Evolutionary conservation across 768 basidiomycete genomes (phyloP).

Genomic region (Tephrocybe sp.): DNA sequence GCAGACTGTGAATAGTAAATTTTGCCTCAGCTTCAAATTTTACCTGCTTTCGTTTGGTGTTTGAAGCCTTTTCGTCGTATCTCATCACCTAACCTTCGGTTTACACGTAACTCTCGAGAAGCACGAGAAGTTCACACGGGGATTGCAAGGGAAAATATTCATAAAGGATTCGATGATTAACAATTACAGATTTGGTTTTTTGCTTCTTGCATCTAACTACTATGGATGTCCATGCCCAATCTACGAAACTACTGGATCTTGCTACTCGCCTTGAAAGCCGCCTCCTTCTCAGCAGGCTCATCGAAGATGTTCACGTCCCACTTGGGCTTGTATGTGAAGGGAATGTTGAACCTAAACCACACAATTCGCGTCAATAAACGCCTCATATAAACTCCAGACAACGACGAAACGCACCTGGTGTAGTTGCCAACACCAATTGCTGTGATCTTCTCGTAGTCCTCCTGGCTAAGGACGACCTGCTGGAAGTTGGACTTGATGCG

Average conservation of each 20-base stretch:
- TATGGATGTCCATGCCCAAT: not conserved
- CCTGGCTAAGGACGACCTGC: slow-evolving; percentile 64
- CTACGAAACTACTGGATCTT: slow-evolving; percentile 24
- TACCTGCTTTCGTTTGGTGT: too few species aligned
- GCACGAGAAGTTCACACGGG: too few species aligned
- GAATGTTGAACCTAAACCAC: slow-evolving; percentile 58
- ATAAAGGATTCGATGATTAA: slow-evolving; percentile 11
- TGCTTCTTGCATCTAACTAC: not conserved
- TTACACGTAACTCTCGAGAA: too few species aligned
- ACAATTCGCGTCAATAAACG: not conserved
- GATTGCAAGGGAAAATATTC: too few species aligned
- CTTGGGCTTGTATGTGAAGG: slow-evolving; percentile 52
- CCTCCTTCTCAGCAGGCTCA: slow-evolving; percentile 55
- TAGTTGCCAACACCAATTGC: slow-evolving; percentile 49
- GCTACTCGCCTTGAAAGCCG: slow-evolving; percentile 26
- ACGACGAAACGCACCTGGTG: slow-evolving; percentile 35
- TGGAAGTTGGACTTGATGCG: slow-evolving; percentile 79
- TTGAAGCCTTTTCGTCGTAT: too few species aligned
- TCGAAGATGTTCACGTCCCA: slow-evolving; percentile 79
- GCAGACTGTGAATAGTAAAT: slow-evolving; percentile 7
- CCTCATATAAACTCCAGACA: not conserved
- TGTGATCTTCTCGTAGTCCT: slow-evolving; percentile 63
- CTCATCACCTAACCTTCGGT: too few species aligned
- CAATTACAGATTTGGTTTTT: slow-evolving; percentile 6
- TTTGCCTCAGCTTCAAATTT: not conserved